phyloP scores from a whole-genome alignment of 2,329 filamentous ascomycete species.

The Xylaria sp. region DNA sequence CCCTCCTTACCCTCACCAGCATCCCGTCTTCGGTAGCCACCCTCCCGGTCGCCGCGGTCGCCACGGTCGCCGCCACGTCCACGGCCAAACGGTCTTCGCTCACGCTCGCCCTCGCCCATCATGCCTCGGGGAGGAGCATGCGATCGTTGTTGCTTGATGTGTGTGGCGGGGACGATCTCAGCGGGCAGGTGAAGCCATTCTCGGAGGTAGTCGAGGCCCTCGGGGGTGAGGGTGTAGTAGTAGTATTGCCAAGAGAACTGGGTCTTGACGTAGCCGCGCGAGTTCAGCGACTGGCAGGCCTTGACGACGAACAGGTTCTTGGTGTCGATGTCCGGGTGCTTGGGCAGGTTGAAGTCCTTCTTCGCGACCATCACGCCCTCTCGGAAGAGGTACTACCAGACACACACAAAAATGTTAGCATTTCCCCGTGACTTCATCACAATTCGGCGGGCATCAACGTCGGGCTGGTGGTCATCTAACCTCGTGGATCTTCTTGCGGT shows the following conservation, averaged over 20 bases:
- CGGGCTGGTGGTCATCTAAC: conserved; percentile 37
- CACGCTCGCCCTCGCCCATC: conserved; percentile 84
- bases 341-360: conserved; percentile 98
- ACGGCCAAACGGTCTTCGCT: conserved; percentile 82
- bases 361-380: conserved; percentile 93
- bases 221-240: conserved; percentile 99
- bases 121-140: conserved; percentile 98
- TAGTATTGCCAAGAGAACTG: conserved; percentile 99
- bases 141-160: conserved; percentile 99
- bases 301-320: conserved; percentile 99
- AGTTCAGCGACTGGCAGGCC: conserved; percentile 97
- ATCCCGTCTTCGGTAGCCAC: conserved; percentile 90
- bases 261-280: conserved; percentile 98
- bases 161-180: conserved; percentile 98
- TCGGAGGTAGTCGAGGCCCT: conserved; percentile 99
- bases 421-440: conserved; percentile 2
- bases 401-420: conserved; percentile 36
- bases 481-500: conserved; percentile 99
- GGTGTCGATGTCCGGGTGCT: conserved; percentile 98
- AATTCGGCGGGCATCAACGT: conserved; percentile 5
- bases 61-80: conserved; percentile 68
- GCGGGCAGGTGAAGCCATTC: conserved; percentile 99
- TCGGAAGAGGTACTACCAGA: conserved; percentile 86
- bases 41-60: conserved; percentile 80
- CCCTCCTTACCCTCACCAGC: conserved; percentile 87